Conservation (phyloP, 2,329 filamentous ascomycete genomes). For the Aphanocladium album region DNA sequence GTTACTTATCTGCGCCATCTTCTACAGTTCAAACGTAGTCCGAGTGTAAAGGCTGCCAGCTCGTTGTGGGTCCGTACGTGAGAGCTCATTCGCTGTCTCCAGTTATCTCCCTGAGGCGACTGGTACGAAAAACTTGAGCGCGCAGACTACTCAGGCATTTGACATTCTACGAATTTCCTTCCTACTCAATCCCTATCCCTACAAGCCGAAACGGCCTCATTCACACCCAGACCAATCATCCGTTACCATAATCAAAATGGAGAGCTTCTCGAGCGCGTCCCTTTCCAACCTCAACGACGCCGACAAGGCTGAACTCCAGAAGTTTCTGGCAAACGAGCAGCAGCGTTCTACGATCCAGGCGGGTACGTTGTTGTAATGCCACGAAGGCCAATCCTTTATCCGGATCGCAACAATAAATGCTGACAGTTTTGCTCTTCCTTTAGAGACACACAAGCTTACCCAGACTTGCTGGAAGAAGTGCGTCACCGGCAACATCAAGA, state of each 20-base stretch:
- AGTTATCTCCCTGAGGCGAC: not conserved
- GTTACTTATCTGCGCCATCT: not conserved
- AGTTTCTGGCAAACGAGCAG: constrained; percentile 77
- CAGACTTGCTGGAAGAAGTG: constrained; percentile 96
- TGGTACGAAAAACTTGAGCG: not conserved
- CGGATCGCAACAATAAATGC: not conserved
- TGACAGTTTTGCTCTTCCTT: constrained; percentile 10
- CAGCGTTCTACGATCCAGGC: constrained; percentile 69
- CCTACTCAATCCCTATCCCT: not conserved
- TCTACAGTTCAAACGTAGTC: not conserved
- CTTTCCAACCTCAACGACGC: constrained; percentile 70
- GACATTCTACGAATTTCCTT: not conserved
- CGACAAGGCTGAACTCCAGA: constrained; percentile 83
- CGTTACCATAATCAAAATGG: constrained; percentile 25
- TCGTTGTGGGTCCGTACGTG: not conserved
- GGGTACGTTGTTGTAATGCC: constrained; percentile 44
- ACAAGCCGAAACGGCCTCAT: not conserved
- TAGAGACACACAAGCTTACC: constrained; percentile 51
- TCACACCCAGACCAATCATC: not conserved
- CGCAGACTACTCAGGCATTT: not conserved
- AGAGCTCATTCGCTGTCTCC: constrained; percentile 2
- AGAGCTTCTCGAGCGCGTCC: constrained; percentile 51
- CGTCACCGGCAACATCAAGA: constrained; percentile 67
- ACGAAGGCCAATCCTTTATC: not conserved
- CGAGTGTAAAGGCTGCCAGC: not conserved